These are phyloP conservation scores for Saccharomycopsis sp. DNA, from an alignment of 805 yeast species.

Conservation along the genomic window DNA sequence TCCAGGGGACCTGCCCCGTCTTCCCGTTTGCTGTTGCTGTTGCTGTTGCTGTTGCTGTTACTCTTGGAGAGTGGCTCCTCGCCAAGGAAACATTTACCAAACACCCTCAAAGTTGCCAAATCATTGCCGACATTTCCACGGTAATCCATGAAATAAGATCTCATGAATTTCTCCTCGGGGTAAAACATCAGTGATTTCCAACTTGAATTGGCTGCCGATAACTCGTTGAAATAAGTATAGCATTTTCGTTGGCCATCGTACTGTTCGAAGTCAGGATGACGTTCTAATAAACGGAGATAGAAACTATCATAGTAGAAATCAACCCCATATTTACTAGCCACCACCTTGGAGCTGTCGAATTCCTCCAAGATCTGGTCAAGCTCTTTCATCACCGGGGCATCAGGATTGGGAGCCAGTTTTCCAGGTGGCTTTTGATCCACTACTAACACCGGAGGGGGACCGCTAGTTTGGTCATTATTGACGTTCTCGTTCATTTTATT, in stretches of 20 bases:
- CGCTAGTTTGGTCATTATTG: too few relatives aligned
- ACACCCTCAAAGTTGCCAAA: slow-evolving; percentile 26
- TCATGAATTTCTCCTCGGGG: background rate
- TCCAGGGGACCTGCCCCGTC: background rate
- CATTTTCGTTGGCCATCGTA: slow-evolving; percentile 4
- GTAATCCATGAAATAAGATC: background rate
- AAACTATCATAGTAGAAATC: background rate
- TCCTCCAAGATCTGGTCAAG: background rate
- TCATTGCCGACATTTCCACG: slow-evolving; percentile 24
- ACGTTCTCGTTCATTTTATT: too few relatives aligned
- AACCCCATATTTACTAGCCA: background rate
- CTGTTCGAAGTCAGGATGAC: background rate
- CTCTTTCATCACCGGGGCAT: background rate
- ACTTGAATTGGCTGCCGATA: background rate
- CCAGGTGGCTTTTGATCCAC: background rate
- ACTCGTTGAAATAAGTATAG: background rate
- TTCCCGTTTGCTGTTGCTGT: background rate
- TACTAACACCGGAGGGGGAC: background rate
- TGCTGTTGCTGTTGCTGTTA: background rate
- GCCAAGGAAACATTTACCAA: slow-evolving; percentile 26
- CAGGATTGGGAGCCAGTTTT: background rate
- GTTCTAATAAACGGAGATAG: background rate
- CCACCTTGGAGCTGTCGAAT: background rate
- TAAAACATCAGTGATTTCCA: slow-evolving; percentile 1
- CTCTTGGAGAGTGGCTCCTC: slow-evolving; percentile 17